phyloP scores from a whole-genome alignment of 306 rosid species.

The Cicer arietinum region DNA sequence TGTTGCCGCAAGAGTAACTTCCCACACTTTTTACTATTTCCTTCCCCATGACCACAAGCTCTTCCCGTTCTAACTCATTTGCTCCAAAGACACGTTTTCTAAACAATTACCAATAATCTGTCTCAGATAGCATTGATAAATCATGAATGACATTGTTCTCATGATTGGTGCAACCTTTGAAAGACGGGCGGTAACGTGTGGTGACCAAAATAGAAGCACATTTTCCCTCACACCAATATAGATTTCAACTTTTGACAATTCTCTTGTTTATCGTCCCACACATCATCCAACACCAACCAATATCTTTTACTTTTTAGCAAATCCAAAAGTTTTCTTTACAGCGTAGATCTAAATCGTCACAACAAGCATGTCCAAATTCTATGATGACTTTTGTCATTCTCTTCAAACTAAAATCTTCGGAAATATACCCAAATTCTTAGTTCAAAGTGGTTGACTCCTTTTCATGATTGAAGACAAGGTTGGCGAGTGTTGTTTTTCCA shows the following conservation, averaged over 20 bases:
- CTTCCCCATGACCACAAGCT: conserved; percentile 18
- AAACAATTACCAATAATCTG: conserved; percentile 21
- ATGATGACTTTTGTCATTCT: too few species aligned
- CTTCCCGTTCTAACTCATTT: background rate
- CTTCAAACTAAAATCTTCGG: too few species aligned
- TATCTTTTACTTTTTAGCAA: conserved; percentile 29
- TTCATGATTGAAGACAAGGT: too few species aligned
- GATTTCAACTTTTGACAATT: background rate
- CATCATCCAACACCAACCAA: conserved; percentile 49
- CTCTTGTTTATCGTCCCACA: conserved; percentile 14
- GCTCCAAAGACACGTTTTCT: conserved; percentile 22
- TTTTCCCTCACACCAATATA: background rate
- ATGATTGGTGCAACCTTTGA: background rate
- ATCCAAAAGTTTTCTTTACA: too few species aligned
- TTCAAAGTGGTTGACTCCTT: too few species aligned
- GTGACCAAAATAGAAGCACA: conserved; percentile 6
- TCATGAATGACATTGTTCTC: conserved; percentile 1
- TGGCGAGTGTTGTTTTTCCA: conserved; percentile 23
- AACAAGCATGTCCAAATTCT: too few species aligned
- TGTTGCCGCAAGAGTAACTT: background rate
- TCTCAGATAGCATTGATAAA: conserved; percentile 4
- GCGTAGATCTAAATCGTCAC: too few species aligned
- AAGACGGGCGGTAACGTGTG: too few species aligned
- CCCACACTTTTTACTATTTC: conserved; percentile 26
- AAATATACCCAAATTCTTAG: too few species aligned